Evolutionary conservation across 345 rosid species (phyloP).

Genomic region (Sapria himalayana): DNA sequence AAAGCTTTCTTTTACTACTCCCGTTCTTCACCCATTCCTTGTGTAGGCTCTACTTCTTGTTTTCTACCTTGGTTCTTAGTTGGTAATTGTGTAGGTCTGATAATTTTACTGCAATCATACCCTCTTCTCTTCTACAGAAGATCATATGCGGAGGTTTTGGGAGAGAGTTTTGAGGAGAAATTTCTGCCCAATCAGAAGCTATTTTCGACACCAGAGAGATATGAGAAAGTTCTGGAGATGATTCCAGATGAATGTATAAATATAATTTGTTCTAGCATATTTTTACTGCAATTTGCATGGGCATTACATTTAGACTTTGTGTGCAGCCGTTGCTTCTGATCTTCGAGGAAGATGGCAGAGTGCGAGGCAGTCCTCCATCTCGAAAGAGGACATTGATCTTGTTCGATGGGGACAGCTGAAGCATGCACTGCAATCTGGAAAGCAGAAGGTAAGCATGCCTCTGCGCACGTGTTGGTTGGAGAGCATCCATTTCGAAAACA

Average conservation of each 20-base stretch:
- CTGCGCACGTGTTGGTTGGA: too few relatives aligned
- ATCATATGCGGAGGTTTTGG: conserved; percentile 55
- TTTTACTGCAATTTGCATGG: conserved; percentile 8
- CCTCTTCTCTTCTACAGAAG: conserved; percentile 36
- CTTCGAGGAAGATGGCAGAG: conserved; percentile 74
- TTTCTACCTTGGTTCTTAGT: not conserved
- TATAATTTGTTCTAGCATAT: not conserved
- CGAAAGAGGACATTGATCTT: conserved; percentile 48
- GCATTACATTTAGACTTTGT: not conserved
- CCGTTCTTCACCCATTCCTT: conserved; percentile 73
- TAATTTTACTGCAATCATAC: not conserved
- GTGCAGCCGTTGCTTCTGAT: conserved; percentile 53
- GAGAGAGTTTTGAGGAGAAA: conserved; percentile 48
- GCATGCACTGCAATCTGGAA: conserved; percentile 41
- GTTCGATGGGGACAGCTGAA: conserved; percentile 76
- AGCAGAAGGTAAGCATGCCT: conserved; percentile 59
- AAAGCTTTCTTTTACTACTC: conserved; percentile 49
- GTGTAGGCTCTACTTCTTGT: conserved; percentile 27
- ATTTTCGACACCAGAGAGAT: conserved; percentile 55
- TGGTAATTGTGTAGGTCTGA: not conserved
- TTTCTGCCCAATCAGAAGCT: conserved; percentile 42
- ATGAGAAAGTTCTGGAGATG: conserved; percentile 68
- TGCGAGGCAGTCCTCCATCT: conserved; percentile 24
- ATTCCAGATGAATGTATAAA: conserved; percentile 59
- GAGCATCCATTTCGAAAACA: too few relatives aligned